Conservation (phyloP, 106 monocot genomes). For the Alisma plantagoaquatica region DNA sequence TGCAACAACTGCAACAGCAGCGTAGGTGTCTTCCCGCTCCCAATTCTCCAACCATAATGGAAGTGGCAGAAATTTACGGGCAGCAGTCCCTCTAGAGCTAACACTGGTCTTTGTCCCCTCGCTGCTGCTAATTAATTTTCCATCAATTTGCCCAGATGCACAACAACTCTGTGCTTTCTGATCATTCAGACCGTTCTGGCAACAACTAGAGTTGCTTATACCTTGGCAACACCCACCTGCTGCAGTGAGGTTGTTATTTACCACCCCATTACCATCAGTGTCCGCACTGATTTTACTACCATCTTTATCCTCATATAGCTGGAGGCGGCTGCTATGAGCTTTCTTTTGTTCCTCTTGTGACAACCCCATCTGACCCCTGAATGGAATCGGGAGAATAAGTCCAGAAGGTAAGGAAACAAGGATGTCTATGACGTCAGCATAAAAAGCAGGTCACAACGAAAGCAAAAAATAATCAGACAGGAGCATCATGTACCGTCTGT, state of each 20-base stretch:
- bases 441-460: no score
- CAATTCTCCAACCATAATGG: slow-evolving; percentile 55
- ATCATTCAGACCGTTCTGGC: slow-evolving; percentile 20
- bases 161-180: slow-evolving; percentile 7
- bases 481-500: no score
- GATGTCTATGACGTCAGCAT: no score
- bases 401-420: no score
- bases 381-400: no score
- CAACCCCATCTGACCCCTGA: slow-evolving; percentile 62
- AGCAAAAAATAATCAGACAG: no score
- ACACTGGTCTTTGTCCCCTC: slow-evolving; percentile 5
- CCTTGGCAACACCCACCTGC: slow-evolving; percentile 36
- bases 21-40: slow-evolving; percentile 68
- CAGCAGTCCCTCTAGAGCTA: neutral
- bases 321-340: slow-evolving; percentile 14
- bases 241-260: neutral
- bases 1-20: slow-evolving; percentile 45
- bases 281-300: neutral
- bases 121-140: no score
- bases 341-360: slow-evolving; percentile 35
- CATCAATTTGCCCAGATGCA: slow-evolving; percentile 3
- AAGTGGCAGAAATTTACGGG: slow-evolving; percentile 14
- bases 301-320: slow-evolving; percentile 10
- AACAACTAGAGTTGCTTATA: slow-evolving; percentile 16
- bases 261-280: neutral